Evolutionary conservation across 176 grass and related monocot species (phyloP).

Genomic region (Phyllostachys edulis): DNA sequence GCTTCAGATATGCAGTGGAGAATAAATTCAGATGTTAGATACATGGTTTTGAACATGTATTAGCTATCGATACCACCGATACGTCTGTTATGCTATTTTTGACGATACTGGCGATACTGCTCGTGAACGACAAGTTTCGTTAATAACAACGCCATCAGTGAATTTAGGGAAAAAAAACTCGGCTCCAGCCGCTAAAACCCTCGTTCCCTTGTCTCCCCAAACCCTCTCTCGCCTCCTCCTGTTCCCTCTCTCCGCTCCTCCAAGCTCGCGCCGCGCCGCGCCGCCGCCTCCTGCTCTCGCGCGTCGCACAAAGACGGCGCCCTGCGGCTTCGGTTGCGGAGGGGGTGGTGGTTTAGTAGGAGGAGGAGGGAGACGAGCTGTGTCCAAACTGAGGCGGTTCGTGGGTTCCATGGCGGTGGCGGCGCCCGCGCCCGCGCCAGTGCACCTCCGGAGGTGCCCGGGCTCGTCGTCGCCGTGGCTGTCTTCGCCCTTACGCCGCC

Average conservation of each 20-base stretch:
- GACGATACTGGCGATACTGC: no score
- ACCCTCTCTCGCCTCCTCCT: background rate
- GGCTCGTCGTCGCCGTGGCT: constrained; percentile 21
- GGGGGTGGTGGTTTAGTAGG: background rate
- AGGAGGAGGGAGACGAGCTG: background rate
- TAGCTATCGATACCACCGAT: no score
- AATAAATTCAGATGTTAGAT: no score
- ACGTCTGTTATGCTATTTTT: no score
- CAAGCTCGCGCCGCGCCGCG: background rate
- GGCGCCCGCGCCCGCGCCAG: constrained; percentile 36
- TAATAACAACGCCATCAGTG: no score
- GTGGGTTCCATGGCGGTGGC: constrained; percentile 46
- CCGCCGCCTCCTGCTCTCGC: background rate
- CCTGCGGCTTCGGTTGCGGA: constrained; percentile 23
- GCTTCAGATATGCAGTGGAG: no score
- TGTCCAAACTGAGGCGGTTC: constrained; percentile 42
- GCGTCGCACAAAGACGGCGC: constrained; percentile 25
- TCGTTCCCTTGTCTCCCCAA: background rate
- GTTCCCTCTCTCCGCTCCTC: background rate
- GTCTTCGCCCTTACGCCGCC: constrained; percentile 18
- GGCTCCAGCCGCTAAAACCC: background rate
- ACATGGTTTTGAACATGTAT: no score
- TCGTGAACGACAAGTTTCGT: no score
- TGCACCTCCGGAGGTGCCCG: constrained; percentile 19
- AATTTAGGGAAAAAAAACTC: no score